A percentile compares a stretch with the other conserved stretches of the same genome.
phyloP scores from a whole-genome alignment of 805 yeast species.

The Pichia deserticola region DNA sequence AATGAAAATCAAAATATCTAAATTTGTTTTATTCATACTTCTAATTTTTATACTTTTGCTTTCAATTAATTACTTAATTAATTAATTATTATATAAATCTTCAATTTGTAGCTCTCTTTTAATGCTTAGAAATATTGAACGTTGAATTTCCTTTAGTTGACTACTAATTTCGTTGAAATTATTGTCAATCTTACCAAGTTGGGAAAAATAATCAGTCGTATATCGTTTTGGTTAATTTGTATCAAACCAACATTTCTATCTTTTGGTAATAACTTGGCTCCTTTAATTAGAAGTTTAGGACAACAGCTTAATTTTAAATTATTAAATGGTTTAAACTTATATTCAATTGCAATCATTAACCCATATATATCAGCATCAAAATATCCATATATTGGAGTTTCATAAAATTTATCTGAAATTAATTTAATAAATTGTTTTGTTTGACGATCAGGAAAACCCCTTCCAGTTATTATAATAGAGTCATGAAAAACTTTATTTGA shows the following conservation, averaged over 20 bases:
- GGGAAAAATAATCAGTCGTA: neutral
- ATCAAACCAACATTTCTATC: neutral
- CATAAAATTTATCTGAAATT: slow-evolving; percentile 16
- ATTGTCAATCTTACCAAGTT: neutral
- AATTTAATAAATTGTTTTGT: slow-evolving; percentile 35
- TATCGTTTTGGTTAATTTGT: slow-evolving; percentile 4
- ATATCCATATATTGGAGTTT: slow-evolving; percentile 36
- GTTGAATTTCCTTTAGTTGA: slow-evolving; percentile 6
- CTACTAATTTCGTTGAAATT: neutral
- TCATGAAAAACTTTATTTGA: neutral
- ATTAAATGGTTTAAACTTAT: slow-evolving; percentile 10
- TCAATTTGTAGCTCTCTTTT: slow-evolving; percentile 10
- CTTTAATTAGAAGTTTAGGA: neutral
- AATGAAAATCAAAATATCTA: too few relatives aligned
- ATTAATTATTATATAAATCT: neutral
- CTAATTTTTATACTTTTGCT: too few relatives aligned
- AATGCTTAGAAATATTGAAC: slow-evolving; percentile 9
- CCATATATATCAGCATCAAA: slow-evolving; percentile 68
- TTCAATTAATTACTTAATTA: neutral
- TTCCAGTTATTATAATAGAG: slow-evolving; percentile 42
- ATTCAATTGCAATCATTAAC: slow-evolving; percentile 40
- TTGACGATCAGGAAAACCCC: slow-evolving; percentile 57
- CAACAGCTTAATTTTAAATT: neutral
- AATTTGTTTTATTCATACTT: too few relatives aligned
- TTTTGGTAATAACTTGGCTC: slow-evolving; percentile 4